These are phyloP conservation scores for Phialophora chinensis DNA, from an alignment of 2,329 filamentous ascomycete species.

Conservation along the genomic window DNA sequence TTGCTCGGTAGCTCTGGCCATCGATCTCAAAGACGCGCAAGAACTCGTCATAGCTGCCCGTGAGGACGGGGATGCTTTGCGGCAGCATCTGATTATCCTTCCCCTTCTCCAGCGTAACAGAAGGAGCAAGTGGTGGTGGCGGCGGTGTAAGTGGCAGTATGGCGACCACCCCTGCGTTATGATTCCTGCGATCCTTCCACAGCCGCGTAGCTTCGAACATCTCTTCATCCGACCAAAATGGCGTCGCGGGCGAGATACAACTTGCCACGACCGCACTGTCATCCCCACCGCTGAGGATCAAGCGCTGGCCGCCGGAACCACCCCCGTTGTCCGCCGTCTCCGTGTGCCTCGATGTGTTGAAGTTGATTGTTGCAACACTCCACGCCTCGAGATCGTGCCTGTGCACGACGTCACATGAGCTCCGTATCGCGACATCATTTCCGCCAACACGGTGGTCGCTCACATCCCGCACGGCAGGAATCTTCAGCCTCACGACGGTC, in stretches of 20 bases:
- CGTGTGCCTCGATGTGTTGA: conserved; percentile 16
- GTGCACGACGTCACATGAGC: conserved; percentile 42
- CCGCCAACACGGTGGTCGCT: conserved; percentile 21
- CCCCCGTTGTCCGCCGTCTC: not conserved
- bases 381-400: conserved; percentile 71
- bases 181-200: conserved; percentile 57
- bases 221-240: conserved; percentile 21
- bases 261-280: conserved; percentile 63
- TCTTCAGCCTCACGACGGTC: conserved; percentile 37
- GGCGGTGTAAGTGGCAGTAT: conserved; percentile 71
- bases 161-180: conserved; percentile 84
- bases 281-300: conserved; percentile 69
- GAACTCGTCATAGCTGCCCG: conserved; percentile 89
- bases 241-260: conserved; percentile 35
- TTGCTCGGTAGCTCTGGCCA: conserved; percentile 37
- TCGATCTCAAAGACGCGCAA: conserved; percentile 66
- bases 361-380: conserved; percentile 67
- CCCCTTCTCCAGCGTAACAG: too few species aligned
- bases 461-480: conserved; percentile 46
- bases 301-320: conserved; percentile 6
- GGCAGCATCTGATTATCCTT: not conserved
- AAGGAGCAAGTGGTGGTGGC: not conserved
- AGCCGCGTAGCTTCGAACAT: conserved; percentile 32
- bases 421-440: conserved; percentile 35
- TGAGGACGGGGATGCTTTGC: conserved; percentile 65